A percentile compares a stretch with the other conserved stretches of the same genome.
Evolutionary conservation across 2,329 filamentous ascomycete species (phyloP).

Genomic region (Sarocladiaceae sp.): DNA sequence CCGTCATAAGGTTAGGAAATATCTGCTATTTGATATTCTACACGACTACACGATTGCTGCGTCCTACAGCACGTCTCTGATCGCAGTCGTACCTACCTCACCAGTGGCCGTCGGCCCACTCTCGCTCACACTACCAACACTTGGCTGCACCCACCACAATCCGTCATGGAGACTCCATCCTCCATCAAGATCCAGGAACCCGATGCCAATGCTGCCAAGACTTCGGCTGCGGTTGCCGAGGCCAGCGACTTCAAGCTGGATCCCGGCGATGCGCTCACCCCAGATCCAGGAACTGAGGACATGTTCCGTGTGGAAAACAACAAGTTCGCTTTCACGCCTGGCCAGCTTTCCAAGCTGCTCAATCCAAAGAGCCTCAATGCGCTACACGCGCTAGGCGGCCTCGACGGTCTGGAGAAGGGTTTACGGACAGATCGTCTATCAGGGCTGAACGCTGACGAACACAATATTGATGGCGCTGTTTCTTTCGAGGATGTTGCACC

Average conservation of each 20-base stretch:
- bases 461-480: slow-evolving; percentile 54
- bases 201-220: slow-evolving; percentile 11
- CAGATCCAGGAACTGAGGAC: slow-evolving; percentile 64
- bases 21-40: too few species aligned
- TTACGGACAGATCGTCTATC: slow-evolving; percentile 57
- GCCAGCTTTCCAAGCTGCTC: slow-evolving; percentile 68
- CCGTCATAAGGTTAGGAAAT: too few species aligned
- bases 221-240: slow-evolving; percentile 8
- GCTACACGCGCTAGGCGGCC: slow-evolving; percentile 68
- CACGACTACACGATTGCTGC: too few species aligned
- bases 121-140: too few species aligned
- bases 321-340: slow-evolving; percentile 66
- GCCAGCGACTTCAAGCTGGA: slow-evolving; percentile 17
- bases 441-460: slow-evolving; percentile 67
- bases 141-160: too few species aligned
- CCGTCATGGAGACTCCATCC: slow-evolving; percentile 4
- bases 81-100: too few species aligned
- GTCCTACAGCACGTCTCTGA: too few species aligned
- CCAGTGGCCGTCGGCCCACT: too few species aligned
- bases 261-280: slow-evolving; percentile 25
- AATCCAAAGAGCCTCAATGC: slow-evolving; percentile 74
- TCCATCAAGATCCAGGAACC: slow-evolving; percentile 11
- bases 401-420: slow-evolving; percentile 67
- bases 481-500: slow-evolving; percentile 57
- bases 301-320: slow-evolving; percentile 64